phyloP scores from a whole-genome alignment of 1,284 basidiomycete species.

The Sporisorium exsertum region DNA sequence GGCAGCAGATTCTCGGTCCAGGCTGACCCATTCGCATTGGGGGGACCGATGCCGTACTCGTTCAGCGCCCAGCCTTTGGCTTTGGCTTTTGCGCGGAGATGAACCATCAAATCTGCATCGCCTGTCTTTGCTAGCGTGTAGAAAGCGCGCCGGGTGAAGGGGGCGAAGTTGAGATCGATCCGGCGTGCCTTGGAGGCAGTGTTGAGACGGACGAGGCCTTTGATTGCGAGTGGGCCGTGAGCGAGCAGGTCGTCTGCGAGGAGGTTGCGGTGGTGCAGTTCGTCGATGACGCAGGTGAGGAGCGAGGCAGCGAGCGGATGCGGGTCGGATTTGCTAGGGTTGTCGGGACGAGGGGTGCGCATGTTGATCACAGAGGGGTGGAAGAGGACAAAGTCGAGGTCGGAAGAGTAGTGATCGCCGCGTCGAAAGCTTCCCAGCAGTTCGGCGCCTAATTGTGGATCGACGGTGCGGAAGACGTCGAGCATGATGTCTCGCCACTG shows the following conservation, averaged over 20 bases:
- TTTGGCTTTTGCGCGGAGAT: slow-evolving; percentile 29
- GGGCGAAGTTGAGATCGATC: slow-evolving; percentile 44
- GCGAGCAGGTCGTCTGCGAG: slow-evolving; percentile 26
- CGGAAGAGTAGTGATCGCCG: slow-evolving; percentile 41
- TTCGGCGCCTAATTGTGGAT: slow-evolving; percentile 22
- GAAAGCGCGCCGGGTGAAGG: slow-evolving; percentile 33
- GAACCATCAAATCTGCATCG: slow-evolving; percentile 39
- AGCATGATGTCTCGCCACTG: slow-evolving; percentile 24
- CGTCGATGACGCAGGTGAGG: slow-evolving; percentile 14
- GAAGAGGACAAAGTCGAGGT: slow-evolving; percentile 43
- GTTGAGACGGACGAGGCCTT: slow-evolving; percentile 30
- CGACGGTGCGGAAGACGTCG: slow-evolving; percentile 23
- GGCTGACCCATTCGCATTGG: slow-evolving; percentile 36
- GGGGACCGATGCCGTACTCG: slow-evolving; percentile 39
- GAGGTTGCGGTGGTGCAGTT: slow-evolving; percentile 12
- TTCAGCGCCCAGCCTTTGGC: slow-evolving; percentile 31
- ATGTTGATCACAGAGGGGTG: slow-evolving; percentile 24
- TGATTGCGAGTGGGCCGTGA: slow-evolving; percentile 27
- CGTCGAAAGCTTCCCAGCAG: slow-evolving; percentile 40
- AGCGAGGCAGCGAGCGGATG: slow-evolving; percentile 20
- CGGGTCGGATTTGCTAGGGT: slow-evolving; percentile 3
- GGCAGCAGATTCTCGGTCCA: slow-evolving; percentile 30
- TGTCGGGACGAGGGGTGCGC: slow-evolving; percentile 14
- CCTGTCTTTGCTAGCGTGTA: slow-evolving; percentile 44
- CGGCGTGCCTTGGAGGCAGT: slow-evolving; percentile 20